Conservation (phyloP, 495 filamentous ascomycete genomes). For the Chaetomium cochliodes region DNA sequence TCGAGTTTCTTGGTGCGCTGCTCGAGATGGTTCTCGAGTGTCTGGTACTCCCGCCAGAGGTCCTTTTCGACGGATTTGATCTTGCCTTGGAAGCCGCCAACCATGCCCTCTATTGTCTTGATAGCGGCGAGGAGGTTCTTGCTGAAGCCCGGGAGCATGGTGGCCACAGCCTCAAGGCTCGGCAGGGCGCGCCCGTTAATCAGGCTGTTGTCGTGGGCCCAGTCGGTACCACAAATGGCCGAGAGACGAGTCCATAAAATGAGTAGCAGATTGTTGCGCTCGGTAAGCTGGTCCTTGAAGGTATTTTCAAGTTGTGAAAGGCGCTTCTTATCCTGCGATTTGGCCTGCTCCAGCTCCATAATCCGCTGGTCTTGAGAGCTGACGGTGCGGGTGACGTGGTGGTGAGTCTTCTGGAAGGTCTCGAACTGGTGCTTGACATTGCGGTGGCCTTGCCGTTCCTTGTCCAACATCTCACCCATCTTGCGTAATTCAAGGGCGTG, state of each 20-base stretch:
- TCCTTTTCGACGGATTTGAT: conserved; percentile 84
- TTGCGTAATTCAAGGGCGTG: conserved; percentile 83
- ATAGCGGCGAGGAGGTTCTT: conserved; percentile 84
- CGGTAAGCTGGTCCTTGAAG: conserved; percentile 80
- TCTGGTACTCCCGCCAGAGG: conserved; percentile 85
- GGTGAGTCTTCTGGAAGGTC: conserved; percentile 78
- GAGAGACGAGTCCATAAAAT: conserved; percentile 84
- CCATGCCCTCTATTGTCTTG: conserved; percentile 79
- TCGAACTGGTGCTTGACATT: conserved; percentile 85
- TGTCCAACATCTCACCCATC: conserved; percentile 83
- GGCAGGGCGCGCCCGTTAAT: conserved; percentile 81
- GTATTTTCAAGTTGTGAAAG: conserved; percentile 70
- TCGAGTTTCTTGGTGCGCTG: conserved; percentile 82
- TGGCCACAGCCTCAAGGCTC: conserved; percentile 75
- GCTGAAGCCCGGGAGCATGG: conserved; percentile 77
- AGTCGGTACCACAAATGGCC: conserved; percentile 83
- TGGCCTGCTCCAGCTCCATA: conserved; percentile 74
- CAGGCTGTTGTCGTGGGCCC: conserved; percentile 84
- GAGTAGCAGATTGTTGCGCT: conserved; percentile 85
- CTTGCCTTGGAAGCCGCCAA: conserved; percentile 75
- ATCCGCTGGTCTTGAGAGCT: conserved; percentile 79
- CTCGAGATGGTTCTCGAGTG: conserved; percentile 76
- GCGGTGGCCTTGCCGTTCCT: conserved; percentile 79
- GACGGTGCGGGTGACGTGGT: conserved; percentile 77
- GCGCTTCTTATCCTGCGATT: conserved; percentile 70